Base-by-base conservation (phyloP, 495 filamentous ascomycete genomes). In the Penicillium odoratum region DNA sequence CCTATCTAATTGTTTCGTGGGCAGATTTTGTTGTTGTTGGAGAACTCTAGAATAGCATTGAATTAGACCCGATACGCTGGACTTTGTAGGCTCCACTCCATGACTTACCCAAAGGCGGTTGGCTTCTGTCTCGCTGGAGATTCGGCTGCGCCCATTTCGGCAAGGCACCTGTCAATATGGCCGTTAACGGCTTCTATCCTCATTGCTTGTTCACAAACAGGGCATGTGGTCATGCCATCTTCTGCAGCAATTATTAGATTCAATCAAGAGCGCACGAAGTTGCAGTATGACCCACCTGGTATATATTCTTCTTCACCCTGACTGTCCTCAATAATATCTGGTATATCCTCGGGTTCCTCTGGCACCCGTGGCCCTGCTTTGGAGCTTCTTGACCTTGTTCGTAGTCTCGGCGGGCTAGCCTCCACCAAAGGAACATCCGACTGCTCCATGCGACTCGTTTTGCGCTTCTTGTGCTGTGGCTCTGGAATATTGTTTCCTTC, bases 151-250 rank as follows among this genome's bases (percentile, higher is more conserved):
- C 55, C 62, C 16, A 50, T 42, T 36, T 44, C 48, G 7, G n/a
- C 69, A 71, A 30, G 62, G 42, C 71, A 88, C 0, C 64, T 78
- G 72, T 96, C 91, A n/a, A 98, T 69, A 74, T 98, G 94, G 36
- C 73, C 57, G 59, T 87, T 89, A 1, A 98, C 87, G n/a, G 75
- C 74, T 46, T 78, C 78, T 25, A 82, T 77, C 69, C 92, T 96
- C 85, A 98, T 93, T 33, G 83, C 81, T 54, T 80, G 77, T 26
- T 71, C 69, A 69, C 94, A 98, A 6, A 93, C 86, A 0, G 94
- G 94, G 70, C 94, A 98, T 15, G 83, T 73, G 4, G 91, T 87
- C 18, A 93, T 73, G 6, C 90, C 93, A 60, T 93, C 88, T 51
- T 87, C 86, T 83, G 66, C 4, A 16, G 48, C 29, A 7, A 52